Evolutionary conservation across 768 basidiomycete genomes (phyloP), one percentile per base, ranked within the genome.

Genomic region (Tulasnella calospora): DNA sequence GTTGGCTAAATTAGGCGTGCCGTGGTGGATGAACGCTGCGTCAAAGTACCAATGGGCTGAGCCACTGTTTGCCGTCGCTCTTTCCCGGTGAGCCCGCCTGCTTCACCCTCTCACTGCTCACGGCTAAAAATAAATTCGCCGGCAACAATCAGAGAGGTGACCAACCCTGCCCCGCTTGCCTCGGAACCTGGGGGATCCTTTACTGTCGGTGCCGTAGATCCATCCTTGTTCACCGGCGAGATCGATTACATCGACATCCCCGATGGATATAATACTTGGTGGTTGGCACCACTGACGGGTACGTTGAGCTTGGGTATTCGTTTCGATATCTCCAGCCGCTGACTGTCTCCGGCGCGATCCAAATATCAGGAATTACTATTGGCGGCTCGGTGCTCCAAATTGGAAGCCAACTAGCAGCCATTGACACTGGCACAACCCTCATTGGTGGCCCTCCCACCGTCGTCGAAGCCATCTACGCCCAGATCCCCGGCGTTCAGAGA

Each of bases 391-490:
- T 41, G 19, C 47, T 74, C 0, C n/a, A 57, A 7, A 23, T 78
- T 21, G 46, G 36, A n/a, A 46, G 33, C 2, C 69, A 47, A 36
- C 41, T 72, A 5, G 44, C 78, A 15, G 79, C 77, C 38, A 77
- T 80, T 23, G 79, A 80, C 73, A 79, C 80, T 3, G 81, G 73
- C 23, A 81, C 78, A 23, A 75, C 79, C 15, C 46, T 81, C n/a
- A 73, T 81, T 33, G 80, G 79, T 27, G 81, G 80, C n/a, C 79
- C 79, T 10, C 27, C 55, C 35, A 79, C 67, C 75, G 41, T 47
- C 19, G 67, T 80, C 4, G 74, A 55, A 13, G 67, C 61, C 36
- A 27, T 81, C 5, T 80, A 79, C 69, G 15, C 38, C 33, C 17
- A 35, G 6, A 79, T 81, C 17, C 72, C 77, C 9, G 74, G 74